Conservation (phyloP, 345 rosid genomes). For the Hibiscus tridactylites region DNA sequence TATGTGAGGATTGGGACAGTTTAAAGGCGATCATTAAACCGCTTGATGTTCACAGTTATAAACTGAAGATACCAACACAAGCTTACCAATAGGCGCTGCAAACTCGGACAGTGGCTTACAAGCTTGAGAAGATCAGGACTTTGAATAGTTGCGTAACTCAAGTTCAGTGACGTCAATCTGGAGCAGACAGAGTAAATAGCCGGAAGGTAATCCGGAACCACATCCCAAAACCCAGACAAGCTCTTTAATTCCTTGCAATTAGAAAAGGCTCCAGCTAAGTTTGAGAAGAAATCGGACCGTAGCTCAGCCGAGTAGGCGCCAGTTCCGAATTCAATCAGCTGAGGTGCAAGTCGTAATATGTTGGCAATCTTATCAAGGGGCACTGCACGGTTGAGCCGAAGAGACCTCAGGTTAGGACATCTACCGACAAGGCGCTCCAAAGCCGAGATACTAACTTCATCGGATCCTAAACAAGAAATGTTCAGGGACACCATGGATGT, state of each 20-base stretch:
- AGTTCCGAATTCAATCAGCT: conserved; percentile 73
- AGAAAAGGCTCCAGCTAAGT: conserved; percentile 48
- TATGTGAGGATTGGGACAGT: background rate
- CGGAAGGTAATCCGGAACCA: conserved; percentile 72
- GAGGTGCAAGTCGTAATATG: conserved; percentile 70
- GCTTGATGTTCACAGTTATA: background rate
- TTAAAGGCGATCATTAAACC: background rate
- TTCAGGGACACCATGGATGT: conserved; percentile 78
- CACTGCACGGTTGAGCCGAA: conserved; percentile 67
- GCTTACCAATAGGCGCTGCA: conserved; percentile 83
- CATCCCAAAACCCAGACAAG: conserved; percentile 90
- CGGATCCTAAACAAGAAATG: conserved; percentile 67
- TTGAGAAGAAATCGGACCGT: conserved; percentile 35
- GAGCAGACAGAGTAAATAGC: conserved; percentile 65
- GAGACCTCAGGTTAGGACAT: conserved; percentile 61
- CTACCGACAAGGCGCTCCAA: conserved; percentile 70
- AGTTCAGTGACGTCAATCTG: conserved; percentile 66
- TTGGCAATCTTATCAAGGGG: conserved; percentile 57
- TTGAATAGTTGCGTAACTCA: conserved; percentile 67
- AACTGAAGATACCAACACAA: background rate
- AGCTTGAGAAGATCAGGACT: conserved; percentile 67
- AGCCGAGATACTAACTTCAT: conserved; percentile 60
- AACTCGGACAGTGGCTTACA: conserved; percentile 50
- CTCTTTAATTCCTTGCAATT: conserved; percentile 58
- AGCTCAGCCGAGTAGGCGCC: conserved; percentile 60